Conservation (phyloP, 148 eudicot species). For the Dianthus caryophyllus region DNA sequence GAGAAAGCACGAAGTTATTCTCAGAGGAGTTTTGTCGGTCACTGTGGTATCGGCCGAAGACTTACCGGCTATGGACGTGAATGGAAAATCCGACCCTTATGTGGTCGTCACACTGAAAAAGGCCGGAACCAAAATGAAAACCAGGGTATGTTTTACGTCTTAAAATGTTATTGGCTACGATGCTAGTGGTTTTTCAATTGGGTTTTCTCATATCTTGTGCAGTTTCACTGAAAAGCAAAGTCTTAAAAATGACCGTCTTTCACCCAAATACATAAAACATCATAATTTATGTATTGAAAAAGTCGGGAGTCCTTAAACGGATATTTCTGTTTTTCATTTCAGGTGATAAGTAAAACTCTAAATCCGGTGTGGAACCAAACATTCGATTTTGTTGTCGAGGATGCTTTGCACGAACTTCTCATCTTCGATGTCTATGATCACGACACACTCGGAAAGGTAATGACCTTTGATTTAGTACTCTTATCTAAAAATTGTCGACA, state of each 20-base stretch:
- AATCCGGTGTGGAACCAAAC: conserved; percentile 95
- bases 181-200: too few species aligned
- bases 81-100: conserved; percentile 82
- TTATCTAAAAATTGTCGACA: background rate
- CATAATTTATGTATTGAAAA: too few species aligned
- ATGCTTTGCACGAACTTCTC: conserved; percentile 76
- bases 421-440: conserved; percentile 75
- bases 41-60: conserved; percentile 71
- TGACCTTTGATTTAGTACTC: background rate
- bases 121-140: conserved; percentile 59
- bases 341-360: conserved; percentile 68
- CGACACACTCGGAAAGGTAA: conserved; percentile 93
- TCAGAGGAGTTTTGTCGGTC: conserved; percentile 85
- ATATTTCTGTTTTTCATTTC: conserved; percentile 15
- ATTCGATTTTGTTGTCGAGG: conserved; percentile 87
- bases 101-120: conserved; percentile 63
- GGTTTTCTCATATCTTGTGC: too few species aligned
- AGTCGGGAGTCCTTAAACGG: background rate
- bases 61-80: conserved; percentile 64
- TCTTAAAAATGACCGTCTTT: too few species aligned
- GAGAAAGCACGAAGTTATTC: conserved; percentile 50
- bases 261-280: too few species aligned
- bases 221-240: too few species aligned
- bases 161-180: too few species aligned
- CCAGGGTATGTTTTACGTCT: conserved; percentile 54